Percentiles rank a stretch among this genome's conserved stretches.
Conservation (phyloP, 257 asterid species). For the Rubia yunnanensis region DNA sequence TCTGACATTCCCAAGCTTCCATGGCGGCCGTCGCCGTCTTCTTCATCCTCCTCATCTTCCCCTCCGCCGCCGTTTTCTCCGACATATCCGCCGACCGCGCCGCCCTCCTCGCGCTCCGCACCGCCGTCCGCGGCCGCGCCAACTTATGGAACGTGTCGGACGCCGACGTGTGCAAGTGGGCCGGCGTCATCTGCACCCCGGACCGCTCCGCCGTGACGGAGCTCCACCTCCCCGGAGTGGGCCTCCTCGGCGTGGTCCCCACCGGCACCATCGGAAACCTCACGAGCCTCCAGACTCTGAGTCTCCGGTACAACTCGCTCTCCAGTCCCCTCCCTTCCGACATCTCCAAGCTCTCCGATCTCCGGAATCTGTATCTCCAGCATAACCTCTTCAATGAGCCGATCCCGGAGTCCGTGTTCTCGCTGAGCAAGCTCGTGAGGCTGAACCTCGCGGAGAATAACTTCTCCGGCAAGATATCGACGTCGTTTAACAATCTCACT, state of each 20-base stretch:
- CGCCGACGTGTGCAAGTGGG: conserved; percentile 63
- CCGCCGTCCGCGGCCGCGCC: conserved; percentile 75
- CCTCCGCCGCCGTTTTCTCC: conserved; percentile 21
- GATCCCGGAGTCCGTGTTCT: conserved; percentile 49
- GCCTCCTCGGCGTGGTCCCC: conserved; percentile 62
- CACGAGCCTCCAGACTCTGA: conserved; percentile 55
- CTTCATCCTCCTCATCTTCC: conserved; percentile 17
- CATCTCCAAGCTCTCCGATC: conserved; percentile 35
- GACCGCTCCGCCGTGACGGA: conserved; percentile 43
- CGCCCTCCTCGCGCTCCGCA: conserved; percentile 59
- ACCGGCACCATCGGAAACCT: conserved; percentile 43
- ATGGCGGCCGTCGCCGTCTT: conserved; percentile 7
- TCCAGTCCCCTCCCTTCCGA: conserved; percentile 59
- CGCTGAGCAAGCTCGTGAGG: conserved; percentile 48
- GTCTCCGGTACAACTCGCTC: conserved; percentile 80
- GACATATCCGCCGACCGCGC: conserved; percentile 79
- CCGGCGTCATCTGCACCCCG: conserved; percentile 63
- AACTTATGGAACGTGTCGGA: conserved; percentile 60
- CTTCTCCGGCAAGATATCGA: conserved; percentile 60
- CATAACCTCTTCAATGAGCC: conserved; percentile 56
- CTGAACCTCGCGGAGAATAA: conserved; percentile 61
- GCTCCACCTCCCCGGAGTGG: conserved; percentile 86
- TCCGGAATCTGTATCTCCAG: conserved; percentile 60
- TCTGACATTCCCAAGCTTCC: conserved; percentile 2
- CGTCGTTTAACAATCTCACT: conserved; percentile 45